A percentile compares a stretch with the other conserved stretches of the same genome.
Conservation (phyloP, 2,329 filamentous ascomycete genomes). For the Colletotrichum filicis region DNA sequence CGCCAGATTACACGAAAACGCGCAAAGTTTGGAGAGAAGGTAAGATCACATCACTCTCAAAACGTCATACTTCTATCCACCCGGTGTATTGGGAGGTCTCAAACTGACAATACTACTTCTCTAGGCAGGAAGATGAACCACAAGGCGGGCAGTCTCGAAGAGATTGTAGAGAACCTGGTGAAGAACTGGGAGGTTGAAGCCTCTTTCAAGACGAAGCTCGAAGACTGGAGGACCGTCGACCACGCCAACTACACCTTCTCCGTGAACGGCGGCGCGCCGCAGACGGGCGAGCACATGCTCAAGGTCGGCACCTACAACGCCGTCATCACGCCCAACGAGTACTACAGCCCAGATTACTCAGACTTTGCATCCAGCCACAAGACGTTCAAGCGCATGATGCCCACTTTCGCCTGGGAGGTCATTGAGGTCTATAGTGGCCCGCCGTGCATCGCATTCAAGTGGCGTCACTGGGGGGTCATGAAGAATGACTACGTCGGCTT, state of each 20-base stretch:
- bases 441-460: slow-evolving; percentile 70
- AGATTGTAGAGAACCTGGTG: slow-evolving; percentile 75
- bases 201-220: slow-evolving; percentile 70
- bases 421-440: slow-evolving; percentile 75
- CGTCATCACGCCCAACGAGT: slow-evolving; percentile 71
- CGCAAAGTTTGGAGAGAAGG: slow-evolving; percentile 68
- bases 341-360: slow-evolving; percentile 70
- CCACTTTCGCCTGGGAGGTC: slow-evolving; percentile 77
- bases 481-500: slow-evolving; percentile 73
- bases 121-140: slow-evolving; percentile 69
- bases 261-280: slow-evolving; percentile 69
- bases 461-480: slow-evolving; percentile 77
- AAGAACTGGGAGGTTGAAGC: slow-evolving; percentile 81
- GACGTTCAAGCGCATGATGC: slow-evolving; percentile 80
- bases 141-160: slow-evolving; percentile 63
- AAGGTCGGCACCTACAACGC: slow-evolving; percentile 77
- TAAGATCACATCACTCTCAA: slow-evolving; percentile 42
- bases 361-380: slow-evolving; percentile 75
- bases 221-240: slow-evolving; percentile 75
- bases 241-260: slow-evolving; percentile 68
- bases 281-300: slow-evolving; percentile 72
- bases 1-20: slow-evolving; percentile 73
- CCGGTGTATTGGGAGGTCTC: not conserved
- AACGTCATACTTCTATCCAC: not conserved
- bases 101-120: not conserved